Conservation (phyloP, 495 filamentous ascomycete species). For the Astrothelium subdiscretum region DNA sequence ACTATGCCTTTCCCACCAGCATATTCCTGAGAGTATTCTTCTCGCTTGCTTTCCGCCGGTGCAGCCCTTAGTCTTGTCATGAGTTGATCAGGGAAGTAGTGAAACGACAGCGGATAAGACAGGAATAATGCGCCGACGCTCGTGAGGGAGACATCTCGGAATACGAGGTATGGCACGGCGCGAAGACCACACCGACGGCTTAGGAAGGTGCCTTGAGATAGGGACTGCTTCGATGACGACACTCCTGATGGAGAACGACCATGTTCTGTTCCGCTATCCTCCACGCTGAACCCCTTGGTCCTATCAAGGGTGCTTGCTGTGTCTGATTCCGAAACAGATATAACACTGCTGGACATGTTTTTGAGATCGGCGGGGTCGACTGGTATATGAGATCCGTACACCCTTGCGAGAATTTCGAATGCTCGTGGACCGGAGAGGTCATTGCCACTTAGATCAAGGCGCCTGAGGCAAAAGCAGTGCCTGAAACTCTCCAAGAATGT, state of each 20-base stretch:
- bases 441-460: constrained; percentile 37
- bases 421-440: constrained; percentile 27
- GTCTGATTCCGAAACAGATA: neutral
- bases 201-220: neutral
- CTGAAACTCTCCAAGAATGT: constrained; percentile 34
- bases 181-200: constrained; percentile 32
- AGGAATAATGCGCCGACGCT: constrained; percentile 34
- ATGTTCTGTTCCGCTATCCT: neutral
- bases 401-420: constrained; percentile 33
- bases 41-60: constrained; percentile 1
- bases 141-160: constrained; percentile 29
- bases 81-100: constrained; percentile 34
- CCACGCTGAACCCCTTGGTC: neutral
- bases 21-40: constrained; percentile 7
- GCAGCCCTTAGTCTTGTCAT: constrained; percentile 10
- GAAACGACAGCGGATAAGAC: constrained; percentile 32
- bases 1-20: constrained; percentile 11
- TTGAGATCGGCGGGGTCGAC: constrained; percentile 12
- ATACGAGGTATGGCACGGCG: constrained; percentile 35
- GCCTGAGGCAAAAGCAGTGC: constrained; percentile 33
- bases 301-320: neutral
- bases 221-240: neutral
- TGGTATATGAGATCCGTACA: constrained; percentile 29
- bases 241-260: neutral
- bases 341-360: constrained; percentile 10